phyloP scores from a whole-genome alignment of 2,329 filamentous ascomycete species.

The Knufia fluminis region DNA sequence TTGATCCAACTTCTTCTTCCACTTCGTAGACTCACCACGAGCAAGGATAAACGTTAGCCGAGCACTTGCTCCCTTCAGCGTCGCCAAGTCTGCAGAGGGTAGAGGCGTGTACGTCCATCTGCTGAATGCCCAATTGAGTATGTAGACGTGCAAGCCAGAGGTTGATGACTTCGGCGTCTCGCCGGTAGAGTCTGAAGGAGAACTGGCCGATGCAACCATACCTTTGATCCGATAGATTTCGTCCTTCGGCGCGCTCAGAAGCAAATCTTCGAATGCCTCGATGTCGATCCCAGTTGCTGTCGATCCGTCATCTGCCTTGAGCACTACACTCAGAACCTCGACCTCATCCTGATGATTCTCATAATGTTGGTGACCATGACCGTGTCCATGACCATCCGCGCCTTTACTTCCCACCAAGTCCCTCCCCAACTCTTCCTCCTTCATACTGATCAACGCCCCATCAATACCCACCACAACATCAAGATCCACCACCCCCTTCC shows the following conservation, averaged over 20 bases:
- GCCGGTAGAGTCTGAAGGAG: conserved; percentile 40
- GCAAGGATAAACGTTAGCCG: conserved; percentile 40
- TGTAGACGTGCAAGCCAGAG: conserved; percentile 52
- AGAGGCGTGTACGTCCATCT: conserved; percentile 80
- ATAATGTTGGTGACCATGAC: conserved; percentile 32
- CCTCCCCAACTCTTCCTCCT: conserved; percentile 27
- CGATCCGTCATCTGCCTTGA: conserved; percentile 28
- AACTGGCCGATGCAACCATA: conserved; percentile 38
- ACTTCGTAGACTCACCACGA: conserved; percentile 38
- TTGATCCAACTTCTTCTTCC: conserved; percentile 39
- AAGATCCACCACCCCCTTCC: conserved; percentile 67
- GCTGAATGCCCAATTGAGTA: conserved; percentile 97
- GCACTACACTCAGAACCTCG: conserved; percentile 77
- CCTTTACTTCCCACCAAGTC: conserved; percentile 16
- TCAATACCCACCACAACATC: conserved; percentile 82
- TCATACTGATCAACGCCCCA: conserved; percentile 51
- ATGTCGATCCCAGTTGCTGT: conserved; percentile 42
- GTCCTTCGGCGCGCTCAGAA: conserved; percentile 77
- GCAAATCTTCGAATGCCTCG: conserved; percentile 47
- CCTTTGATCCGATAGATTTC: conserved; percentile 94
- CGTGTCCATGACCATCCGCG: conserved; percentile 33
- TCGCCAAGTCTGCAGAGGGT: conserved; percentile 26
- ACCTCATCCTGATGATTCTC: conserved; percentile 71
- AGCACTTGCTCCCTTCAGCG: conserved; percentile 26
- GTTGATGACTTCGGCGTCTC: conserved; percentile 27